These are phyloP conservation scores for Thalassiosira hispida DNA, from an alignment of 352 stramenopile genomes.

Conservation along the genomic window DNA sequence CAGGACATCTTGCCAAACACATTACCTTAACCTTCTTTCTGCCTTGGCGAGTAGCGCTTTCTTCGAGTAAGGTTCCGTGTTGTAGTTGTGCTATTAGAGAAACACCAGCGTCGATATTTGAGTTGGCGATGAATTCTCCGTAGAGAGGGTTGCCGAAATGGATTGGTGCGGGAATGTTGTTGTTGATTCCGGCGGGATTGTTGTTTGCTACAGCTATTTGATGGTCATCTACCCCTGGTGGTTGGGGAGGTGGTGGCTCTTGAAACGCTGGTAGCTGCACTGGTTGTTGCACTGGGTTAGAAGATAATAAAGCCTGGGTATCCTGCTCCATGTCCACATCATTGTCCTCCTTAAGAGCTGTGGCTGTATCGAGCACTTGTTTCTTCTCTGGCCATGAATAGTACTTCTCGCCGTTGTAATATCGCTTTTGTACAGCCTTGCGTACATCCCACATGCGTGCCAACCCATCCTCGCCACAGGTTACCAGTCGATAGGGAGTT, in stretches of 20 bases:
- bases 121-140: slow-evolving; percentile 75
- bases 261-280: neutral
- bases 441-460: slow-evolving; percentile 78
- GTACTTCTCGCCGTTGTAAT: slow-evolving; percentile 55
- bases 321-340: slow-evolving; percentile 10
- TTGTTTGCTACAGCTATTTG: neutral
- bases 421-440: slow-evolving; percentile 63
- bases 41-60: slow-evolving; percentile 57
- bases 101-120: slow-evolving; percentile 79
- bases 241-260: slow-evolving; percentile 37
- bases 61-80: slow-evolving; percentile 58
- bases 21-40: slow-evolving; percentile 80
- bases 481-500: slow-evolving; percentile 75
- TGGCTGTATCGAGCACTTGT: neutral
- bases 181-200: neutral
- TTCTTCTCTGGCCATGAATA: slow-evolving; percentile 46
- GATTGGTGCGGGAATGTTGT: slow-evolving; percentile 7
- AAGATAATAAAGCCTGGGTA: too few relatives aligned
- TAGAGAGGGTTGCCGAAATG: too few relatives aligned
- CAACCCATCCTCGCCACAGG: slow-evolving; percentile 66
- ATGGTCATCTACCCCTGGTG: slow-evolving; percentile 35
- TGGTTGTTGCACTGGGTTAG: slow-evolving; percentile 1
- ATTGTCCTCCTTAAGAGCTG: neutral
- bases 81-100: slow-evolving; percentile 70
- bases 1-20: slow-evolving; percentile 85